phyloP scores from a whole-genome alignment of 306 rosid genomes.

The Luffa aegyptiaca region DNA sequence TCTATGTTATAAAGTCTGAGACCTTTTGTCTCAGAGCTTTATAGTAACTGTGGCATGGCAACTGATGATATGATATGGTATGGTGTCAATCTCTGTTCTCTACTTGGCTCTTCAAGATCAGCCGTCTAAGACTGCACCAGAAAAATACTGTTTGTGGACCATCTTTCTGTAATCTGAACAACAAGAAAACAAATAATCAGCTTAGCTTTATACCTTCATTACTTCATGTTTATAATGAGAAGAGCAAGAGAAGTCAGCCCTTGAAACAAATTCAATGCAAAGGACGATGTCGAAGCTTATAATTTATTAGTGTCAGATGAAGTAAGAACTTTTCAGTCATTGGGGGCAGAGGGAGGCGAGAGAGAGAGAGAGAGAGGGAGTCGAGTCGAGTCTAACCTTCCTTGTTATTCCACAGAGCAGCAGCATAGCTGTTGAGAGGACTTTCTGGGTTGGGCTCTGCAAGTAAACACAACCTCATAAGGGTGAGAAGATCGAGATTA shows the following conservation, averaged over 20 bases:
- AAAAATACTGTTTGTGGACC: conserved; percentile 72
- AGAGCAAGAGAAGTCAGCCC: background rate
- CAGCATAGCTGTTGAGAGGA: conserved; percentile 90
- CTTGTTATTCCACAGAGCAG: conserved; percentile 68
- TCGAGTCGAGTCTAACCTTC: conserved; percentile 44
- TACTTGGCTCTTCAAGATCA: conserved; percentile 25
- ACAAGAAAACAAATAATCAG: background rate
- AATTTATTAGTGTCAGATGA: background rate
- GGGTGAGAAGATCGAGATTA: conserved; percentile 10
- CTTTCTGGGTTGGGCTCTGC: conserved; percentile 95
- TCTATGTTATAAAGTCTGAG: background rate
- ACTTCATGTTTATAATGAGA: background rate
- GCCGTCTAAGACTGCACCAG: conserved; percentile 67
- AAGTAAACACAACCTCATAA: conserved; percentile 22
- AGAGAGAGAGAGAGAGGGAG: background rate
- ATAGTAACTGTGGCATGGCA: background rate
- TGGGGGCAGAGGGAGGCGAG: background rate
- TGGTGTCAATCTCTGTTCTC: background rate
- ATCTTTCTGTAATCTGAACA: conserved; percentile 66
- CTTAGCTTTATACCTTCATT: background rate
- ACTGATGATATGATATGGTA: background rate
- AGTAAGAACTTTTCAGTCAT: background rate
- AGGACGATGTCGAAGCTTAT: background rate
- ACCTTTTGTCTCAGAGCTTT: conserved; percentile 2
- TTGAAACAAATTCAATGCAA: background rate